Conservation (phyloP, 768 basidiomycete genomes). For the Rhizopogon sp. region DNA sequence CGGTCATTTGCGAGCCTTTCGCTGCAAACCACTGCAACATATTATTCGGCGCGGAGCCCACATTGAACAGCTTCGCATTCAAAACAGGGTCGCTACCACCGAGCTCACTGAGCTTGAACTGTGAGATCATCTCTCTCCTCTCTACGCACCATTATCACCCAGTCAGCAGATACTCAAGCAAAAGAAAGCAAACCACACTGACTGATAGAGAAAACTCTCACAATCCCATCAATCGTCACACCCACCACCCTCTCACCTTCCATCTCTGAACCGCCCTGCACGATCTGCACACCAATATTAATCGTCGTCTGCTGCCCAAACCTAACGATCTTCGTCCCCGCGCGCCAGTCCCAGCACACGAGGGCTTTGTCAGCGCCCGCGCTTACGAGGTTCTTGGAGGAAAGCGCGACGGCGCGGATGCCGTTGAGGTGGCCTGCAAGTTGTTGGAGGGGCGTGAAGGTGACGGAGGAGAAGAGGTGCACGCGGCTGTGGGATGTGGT, state of each 20-base stretch:
- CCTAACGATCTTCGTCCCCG: conserved; percentile 82
- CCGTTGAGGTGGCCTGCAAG: conserved; percentile 84
- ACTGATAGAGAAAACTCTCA: conserved; percentile 89
- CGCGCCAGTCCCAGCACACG: conserved; percentile 89
- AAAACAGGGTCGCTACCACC: conserved; percentile 63
- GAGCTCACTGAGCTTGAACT: conserved; percentile 82
- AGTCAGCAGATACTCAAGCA: conserved; percentile 20
- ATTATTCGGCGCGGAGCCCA: conserved; percentile 79
- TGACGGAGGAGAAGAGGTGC: conserved; percentile 82
- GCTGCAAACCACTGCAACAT: conserved; percentile 96
- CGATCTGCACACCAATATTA: conserved; percentile 85
- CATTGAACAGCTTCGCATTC: conserved; percentile 64
- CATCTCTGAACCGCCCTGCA: conserved; percentile 29
- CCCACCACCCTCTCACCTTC: conserved; percentile 85
- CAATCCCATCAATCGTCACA: conserved; percentile 89
- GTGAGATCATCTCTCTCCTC: conserved; percentile 85
- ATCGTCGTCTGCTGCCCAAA: conserved; percentile 93
- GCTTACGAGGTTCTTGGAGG: conserved; percentile 80
- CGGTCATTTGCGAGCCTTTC: conserved; percentile 87
- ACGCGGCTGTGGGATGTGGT: conserved; percentile 53
- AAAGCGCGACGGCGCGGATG: conserved; percentile 84
- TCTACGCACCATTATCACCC: conserved; percentile 22
- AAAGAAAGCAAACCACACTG: conserved; percentile 24
- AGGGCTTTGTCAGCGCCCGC: conserved; percentile 69
- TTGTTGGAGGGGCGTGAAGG: conserved; percentile 80